Evolutionary conservation across 345 rosid genomes (phyloP), one percentile per base, ranked within the genome.

Genomic region (Eucalyptus cloeziana): DNA sequence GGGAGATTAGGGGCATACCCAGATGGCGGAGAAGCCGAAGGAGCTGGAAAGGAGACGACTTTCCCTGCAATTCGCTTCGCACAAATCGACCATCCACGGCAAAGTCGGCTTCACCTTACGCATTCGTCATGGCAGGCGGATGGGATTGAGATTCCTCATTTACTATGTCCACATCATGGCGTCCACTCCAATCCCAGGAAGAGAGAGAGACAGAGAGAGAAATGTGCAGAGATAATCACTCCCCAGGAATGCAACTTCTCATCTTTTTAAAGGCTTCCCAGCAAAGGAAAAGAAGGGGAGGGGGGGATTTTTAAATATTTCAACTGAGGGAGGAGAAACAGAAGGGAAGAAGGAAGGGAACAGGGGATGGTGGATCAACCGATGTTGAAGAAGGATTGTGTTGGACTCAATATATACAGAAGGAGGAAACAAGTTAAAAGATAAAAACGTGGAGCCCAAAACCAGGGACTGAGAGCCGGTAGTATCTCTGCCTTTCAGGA

Each of bases 1-100:
- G 45, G 25, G 47, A 76, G 47, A 81, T 88, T 30, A 33, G 49
- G 47, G 49, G 90, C 87, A 91, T 94, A 95, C 95, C 93, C 90
- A 89, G 90, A 90, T 89, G 91, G 86, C 87, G 47, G 90, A 89
- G 91, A 91, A 88, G 91, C 90, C 86, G 47, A 90, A 89, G 81
- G 88, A 62, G 81, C 88, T 2, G 43, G n/a, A 89, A 30, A 86
- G 60, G 87, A 88, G 71, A 87, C 83, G 47, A 15, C 60, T 51
- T 60, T 40, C 47, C 40, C 47, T 21, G 37, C 58, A 88, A 51
- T 52, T 40, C 49, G 90, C 86, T 76, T 58, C 43, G 52, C 89
- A 64, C 30, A 60, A 87, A 88, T 91, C 86, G 89, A 89, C 88
- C 79, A 85, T 45, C 51, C 15, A 80, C 81, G 22, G 25, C 49